Evolutionary conservation across 1,284 basidiomycete genomes (phyloP).

Genomic region (Amylostereum areolatum): DNA sequence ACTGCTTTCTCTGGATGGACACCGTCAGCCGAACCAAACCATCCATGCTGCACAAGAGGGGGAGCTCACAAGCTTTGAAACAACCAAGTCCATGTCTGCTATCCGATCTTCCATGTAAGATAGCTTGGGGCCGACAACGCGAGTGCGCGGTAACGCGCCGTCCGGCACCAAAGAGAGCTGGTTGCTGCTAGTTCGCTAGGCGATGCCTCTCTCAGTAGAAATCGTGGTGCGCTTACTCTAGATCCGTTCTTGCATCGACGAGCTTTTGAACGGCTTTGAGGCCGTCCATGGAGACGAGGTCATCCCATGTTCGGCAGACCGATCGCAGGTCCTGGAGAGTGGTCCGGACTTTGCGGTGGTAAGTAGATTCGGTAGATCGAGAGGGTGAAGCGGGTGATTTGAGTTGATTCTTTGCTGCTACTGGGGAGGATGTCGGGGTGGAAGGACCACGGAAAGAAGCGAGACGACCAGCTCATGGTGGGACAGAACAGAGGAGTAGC

Average conservation of each 20-base stretch:
- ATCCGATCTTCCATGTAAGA: slow-evolving; percentile 62
- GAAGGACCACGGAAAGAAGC: slow-evolving; percentile 75
- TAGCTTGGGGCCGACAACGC: slow-evolving; percentile 57
- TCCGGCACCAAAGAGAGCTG: slow-evolving; percentile 45
- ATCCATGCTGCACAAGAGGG: neutral
- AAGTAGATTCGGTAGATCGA: slow-evolving; percentile 54
- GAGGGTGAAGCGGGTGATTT: slow-evolving; percentile 47
- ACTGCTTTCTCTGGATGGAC: slow-evolving; percentile 53
- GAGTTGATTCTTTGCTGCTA: slow-evolving; percentile 31
- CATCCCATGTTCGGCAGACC: slow-evolving; percentile 66
- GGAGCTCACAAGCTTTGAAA: slow-evolving; percentile 55
- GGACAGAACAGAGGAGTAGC: neutral
- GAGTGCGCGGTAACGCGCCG: slow-evolving; percentile 46
- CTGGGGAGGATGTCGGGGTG: slow-evolving; percentile 62
- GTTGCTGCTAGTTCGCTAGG: slow-evolving; percentile 44
- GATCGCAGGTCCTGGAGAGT: slow-evolving; percentile 57
- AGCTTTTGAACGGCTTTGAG: slow-evolving; percentile 57
- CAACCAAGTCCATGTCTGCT: slow-evolving; percentile 48
- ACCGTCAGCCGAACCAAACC: neutral
- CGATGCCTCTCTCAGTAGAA: neutral
- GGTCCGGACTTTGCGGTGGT: slow-evolving; percentile 64
- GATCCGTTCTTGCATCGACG: slow-evolving; percentile 68
- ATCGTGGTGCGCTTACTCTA: slow-evolving; percentile 50
- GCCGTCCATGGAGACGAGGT: slow-evolving; percentile 70
- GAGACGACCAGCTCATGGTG: slow-evolving; percentile 41